Base-by-base conservation (phyloP, 2,329 filamentous ascomycete species). In the Incumbomyces delicatus region DNA sequence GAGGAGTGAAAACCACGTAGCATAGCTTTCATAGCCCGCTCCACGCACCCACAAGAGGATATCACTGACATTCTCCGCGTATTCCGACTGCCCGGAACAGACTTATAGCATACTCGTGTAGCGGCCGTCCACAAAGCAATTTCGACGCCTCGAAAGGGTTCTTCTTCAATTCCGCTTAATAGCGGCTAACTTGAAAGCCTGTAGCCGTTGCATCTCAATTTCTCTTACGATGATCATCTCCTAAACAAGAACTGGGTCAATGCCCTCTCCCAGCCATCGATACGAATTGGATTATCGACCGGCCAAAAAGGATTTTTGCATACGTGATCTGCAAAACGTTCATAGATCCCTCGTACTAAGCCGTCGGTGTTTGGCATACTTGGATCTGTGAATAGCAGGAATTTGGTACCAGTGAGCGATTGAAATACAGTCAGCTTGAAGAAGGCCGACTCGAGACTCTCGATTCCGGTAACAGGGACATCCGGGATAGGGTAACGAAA, bases 221-320 rank as follows among this genome's bases (percentile, higher is more conserved):
- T 5, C 12, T n/a, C 8, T n/a, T n/a, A 20, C 8, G 27, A 36
- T 39, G 14, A 12, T 55, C 51, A 57, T 53, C 75, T 68, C 44
- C 68, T 69, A 61, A 87, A 80, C 59, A 95, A 79, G 67, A 89
- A 94, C 32, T 81, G 85, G 55, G 78, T 76, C 54, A 95, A 65
- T 65, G 87, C 87, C 58, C 89, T 76, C 65, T 98, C 92, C 70
- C 95, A 98, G 58, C 87, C 85, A 62, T 96, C 92, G 67, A 92
- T 95, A 51, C 92, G 76, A 45, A 98, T 80, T 6, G 92, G 92
- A 89, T 96, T 98, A 70, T 98, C 92, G 48, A 95, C 74, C 61
- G 92, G 89, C 69, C 96, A 96, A 63, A 98, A 98, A 1, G 92
- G 92, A 65, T 98, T 98, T 75, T 96, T 98, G 87, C 95, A 96